Evolutionary conservation across 371 early-diverging fungal species (phyloP), one percentile per base, ranked within the genome.

Genomic region (Haplosporangium sp.): DNA sequence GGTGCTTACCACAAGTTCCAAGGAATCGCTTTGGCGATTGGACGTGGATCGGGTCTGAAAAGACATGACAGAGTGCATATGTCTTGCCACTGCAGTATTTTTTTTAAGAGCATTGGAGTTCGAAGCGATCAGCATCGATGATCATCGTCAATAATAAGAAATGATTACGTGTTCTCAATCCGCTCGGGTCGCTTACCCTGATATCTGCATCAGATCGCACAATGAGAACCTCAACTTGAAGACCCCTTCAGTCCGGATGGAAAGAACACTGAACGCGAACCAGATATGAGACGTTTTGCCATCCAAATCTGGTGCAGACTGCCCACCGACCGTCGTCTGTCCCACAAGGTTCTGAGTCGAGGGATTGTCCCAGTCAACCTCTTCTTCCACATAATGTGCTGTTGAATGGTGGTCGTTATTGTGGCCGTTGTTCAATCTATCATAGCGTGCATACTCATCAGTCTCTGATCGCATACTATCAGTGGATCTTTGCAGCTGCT

Each of bases 241-340:
- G 12, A 85, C 79, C 0, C 97, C 97, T 62, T 96, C 95, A 51
- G 94, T 92, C 23, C 97, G 86, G 54, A 97, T 93, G 12, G 91
- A 91, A 18, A 97, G 83, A 65, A 94, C 95, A 1, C 95, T 95
- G 76, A 96, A 96, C 5, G 74, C 74, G 29, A 74, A 74, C 74
- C 74, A 74, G 23, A 74, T 52, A 18, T 64, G 60, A 1, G 53
- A 52, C 14, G 52, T 55, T 40, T 41, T 62, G 48, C 46, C 59
- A 20, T 68, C 69, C 12, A 68, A 47, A 47, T 64, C 74, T 14
- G 68, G 68, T 1, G 74, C 74, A 5, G 38, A 21, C 53, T 74
- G 74, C 7, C 74, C 74, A 23, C 61, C 60, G 18, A 74, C 74
- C 1, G 64, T 62, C 1, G 64, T 68, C 38, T 68, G 69, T 5